These are phyloP conservation scores for Tylopilus sp. DNA, from an alignment of 768 basidiomycete genomes.

Conservation along the genomic window DNA sequence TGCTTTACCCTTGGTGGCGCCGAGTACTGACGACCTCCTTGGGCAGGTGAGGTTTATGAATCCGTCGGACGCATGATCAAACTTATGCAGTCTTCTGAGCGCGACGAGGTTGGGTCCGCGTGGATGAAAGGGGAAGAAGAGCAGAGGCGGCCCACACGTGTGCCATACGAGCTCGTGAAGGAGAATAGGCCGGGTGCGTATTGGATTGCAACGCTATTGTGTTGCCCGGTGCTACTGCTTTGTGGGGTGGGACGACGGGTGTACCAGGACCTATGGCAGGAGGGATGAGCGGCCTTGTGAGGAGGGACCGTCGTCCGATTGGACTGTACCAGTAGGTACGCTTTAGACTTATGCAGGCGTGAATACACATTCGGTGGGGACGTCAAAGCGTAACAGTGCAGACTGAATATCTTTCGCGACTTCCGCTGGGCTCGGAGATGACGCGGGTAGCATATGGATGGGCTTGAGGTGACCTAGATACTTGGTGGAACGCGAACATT, in stretches of 20 bases:
- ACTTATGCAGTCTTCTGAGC: constrained; percentile 13
- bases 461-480: too few species aligned
- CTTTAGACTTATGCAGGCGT: too few species aligned
- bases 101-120: neutral
- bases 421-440: too few species aligned
- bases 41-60: constrained; percentile 23
- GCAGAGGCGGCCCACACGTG: constrained; percentile 7
- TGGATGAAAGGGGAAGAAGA: neutral
- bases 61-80: constrained; percentile 22
- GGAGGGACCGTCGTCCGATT: too few species aligned
- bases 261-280: constrained; percentile 13
- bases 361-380: too few species aligned
- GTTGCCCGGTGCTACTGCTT: constrained; percentile 11
- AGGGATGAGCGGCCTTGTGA: constrained; percentile 3
- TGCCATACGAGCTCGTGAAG: constrained; percentile 15
- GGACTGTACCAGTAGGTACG: too few species aligned
- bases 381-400: too few species aligned
- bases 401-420: too few species aligned
- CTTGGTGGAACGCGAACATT: too few species aligned
- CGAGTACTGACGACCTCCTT: too few species aligned
- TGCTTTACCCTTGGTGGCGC: too few species aligned
- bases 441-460: too few species aligned
- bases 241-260: constrained; percentile 9
- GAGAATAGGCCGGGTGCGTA: neutral
- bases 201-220: constrained; percentile 11